A percentile compares a stretch with the other conserved stretches of the same genome.
Conservation (phyloP, 352 stramenopile species). For the Halophytophthora polymorphica region DNA sequence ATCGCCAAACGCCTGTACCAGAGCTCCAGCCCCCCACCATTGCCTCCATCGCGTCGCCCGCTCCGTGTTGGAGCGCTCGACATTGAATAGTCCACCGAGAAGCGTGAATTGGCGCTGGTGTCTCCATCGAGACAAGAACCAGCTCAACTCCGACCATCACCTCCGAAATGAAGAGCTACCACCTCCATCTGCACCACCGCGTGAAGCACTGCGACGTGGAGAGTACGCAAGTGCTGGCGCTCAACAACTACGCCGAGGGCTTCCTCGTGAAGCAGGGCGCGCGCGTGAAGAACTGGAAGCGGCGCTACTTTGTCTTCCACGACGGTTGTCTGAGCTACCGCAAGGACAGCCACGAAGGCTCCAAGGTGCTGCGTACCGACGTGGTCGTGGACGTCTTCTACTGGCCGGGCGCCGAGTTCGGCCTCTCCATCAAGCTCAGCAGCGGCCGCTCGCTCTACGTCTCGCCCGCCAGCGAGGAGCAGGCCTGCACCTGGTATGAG, state of each 20-base stretch:
- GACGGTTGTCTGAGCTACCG: slow-evolving; percentile 58
- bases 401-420: slow-evolving; percentile 44
- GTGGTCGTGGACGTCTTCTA: slow-evolving; percentile 52
- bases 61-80: no score
- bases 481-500: slow-evolving; percentile 62
- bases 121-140: background rate
- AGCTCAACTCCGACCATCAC: background rate
- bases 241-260: slow-evolving; percentile 66
- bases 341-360: slow-evolving; percentile 50
- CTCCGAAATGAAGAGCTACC: slow-evolving; percentile 13
- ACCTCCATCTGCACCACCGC: background rate
- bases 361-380: slow-evolving; percentile 48
- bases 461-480: slow-evolving; percentile 44
- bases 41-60: no score
- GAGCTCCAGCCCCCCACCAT: no score
- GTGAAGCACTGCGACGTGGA: slow-evolving; percentile 20
- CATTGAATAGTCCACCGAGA: no score
- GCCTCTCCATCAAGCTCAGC: slow-evolving; percentile 45
- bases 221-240: slow-evolving; percentile 36
- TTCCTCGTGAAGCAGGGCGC: slow-evolving; percentile 66
- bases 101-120: no score
- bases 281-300: slow-evolving; percentile 75
- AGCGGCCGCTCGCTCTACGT: slow-evolving; percentile 47
- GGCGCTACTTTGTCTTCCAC: slow-evolving; percentile 77
- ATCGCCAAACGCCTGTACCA: no score